Percentiles rank a stretch among this genome's conserved stretches.
Conservation (phyloP, 2,329 filamentous ascomycete species). For the Trichothecium sympodiale region DNA sequence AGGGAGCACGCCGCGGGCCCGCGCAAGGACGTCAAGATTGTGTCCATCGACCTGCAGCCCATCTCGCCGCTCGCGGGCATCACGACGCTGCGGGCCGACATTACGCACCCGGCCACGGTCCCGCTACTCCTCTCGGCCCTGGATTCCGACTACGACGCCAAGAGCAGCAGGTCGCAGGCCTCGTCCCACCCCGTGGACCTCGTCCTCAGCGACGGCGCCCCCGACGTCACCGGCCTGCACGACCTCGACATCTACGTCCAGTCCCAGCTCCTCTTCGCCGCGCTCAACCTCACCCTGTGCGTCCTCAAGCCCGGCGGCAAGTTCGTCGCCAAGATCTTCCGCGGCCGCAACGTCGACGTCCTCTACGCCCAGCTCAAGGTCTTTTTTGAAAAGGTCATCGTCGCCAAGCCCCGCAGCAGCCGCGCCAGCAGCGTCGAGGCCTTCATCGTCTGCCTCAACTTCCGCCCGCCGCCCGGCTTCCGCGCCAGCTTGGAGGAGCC, state of each 20-base stretch:
- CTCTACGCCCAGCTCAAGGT: conserved; percentile 89
- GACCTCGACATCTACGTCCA: conserved; percentile 98
- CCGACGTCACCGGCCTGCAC: conserved; percentile 92
- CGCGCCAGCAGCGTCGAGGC: conserved; percentile 95
- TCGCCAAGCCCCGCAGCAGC: conserved; percentile 88
- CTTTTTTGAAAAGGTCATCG: conserved; percentile 75
- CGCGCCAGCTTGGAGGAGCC: conserved; percentile 65
- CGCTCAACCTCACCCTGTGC: conserved; percentile 84
- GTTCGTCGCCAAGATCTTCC: conserved; percentile 97
- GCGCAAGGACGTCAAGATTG: conserved; percentile 75
- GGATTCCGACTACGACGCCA: conserved; percentile 55
- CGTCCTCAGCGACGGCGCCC: conserved; percentile 89
- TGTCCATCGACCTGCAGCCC: conserved; percentile 89
- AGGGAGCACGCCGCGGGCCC: conserved; percentile 22
- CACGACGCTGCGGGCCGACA: conserved; percentile 84
- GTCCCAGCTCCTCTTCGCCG: conserved; percentile 87
- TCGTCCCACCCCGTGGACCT: conserved; percentile 76
- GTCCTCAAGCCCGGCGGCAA: conserved; percentile 87
- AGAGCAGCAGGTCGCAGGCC: conserved; percentile 11
- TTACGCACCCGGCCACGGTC: conserved; percentile 92
- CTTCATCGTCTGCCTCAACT: conserved; percentile 90
- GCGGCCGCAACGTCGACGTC: conserved; percentile 88
- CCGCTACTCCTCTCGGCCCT: conserved; percentile 78
- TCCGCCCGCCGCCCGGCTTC: conserved; percentile 68
- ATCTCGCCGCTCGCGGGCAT: conserved; percentile 92